Evolutionary conservation across 257 asterid genomes (phyloP).

Genomic region (Catharanthus roseus): DNA sequence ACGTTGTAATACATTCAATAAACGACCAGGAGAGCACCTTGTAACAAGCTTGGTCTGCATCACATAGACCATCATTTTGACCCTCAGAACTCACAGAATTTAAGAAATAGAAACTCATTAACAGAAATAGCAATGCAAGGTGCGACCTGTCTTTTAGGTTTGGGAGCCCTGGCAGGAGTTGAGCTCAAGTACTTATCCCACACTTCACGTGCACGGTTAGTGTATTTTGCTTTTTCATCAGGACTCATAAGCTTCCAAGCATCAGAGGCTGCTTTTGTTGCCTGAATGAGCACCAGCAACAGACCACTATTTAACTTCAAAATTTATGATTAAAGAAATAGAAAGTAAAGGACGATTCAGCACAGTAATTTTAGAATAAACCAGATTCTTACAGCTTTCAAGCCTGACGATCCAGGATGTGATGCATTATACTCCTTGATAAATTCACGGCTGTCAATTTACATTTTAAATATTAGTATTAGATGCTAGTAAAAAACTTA

Average conservation of each 20-base stretch:
- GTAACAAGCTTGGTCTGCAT: constrained; percentile 93
- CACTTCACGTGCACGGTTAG: constrained; percentile 91
- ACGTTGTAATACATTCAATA: constrained; percentile 70
- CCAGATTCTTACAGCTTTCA: constrained; percentile 61
- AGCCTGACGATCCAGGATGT: constrained; percentile 94
- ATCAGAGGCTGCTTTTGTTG: constrained; percentile 97
- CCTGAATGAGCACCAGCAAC: constrained; percentile 37
- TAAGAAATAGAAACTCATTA: constrained; percentile 7
- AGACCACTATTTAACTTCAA: background rate
- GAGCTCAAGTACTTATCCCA: constrained; percentile 87
- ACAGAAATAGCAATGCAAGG: constrained; percentile 1
- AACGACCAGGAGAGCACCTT: constrained; percentile 97
- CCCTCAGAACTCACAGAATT: background rate
- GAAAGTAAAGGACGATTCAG: background rate
- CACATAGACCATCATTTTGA: constrained; percentile 12
- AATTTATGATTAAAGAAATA: constrained; percentile 1
- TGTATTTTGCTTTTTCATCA: constrained; percentile 87
- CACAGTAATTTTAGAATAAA: constrained; percentile 15
- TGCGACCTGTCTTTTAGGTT: constrained; percentile 79
- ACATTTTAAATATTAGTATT: constrained; percentile 20
- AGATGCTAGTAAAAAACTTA: background rate
- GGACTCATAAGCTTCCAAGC: constrained; percentile 93
- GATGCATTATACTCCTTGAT: constrained; percentile 91
- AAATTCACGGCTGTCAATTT: constrained; percentile 68
- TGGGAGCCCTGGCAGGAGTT: constrained; percentile 77